Conservation (phyloP, 176 grass and related monocot species). For the Microstegium vimineum region DNA sequence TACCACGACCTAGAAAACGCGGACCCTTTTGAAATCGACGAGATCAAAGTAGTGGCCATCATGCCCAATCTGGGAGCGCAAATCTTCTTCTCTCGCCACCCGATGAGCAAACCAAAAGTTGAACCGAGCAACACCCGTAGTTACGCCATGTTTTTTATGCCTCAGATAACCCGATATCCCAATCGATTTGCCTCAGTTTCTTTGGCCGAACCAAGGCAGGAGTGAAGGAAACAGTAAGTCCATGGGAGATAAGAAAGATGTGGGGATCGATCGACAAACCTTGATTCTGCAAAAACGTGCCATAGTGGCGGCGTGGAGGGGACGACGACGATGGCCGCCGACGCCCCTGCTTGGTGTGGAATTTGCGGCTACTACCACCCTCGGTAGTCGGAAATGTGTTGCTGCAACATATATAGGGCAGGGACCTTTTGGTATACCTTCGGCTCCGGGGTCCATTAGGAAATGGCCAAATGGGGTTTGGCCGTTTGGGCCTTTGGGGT, state of each 20-base stretch:
- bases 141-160: neutral
- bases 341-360: too few relatives aligned
- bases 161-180: neutral
- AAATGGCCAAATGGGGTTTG: too few relatives aligned
- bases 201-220: too few relatives aligned
- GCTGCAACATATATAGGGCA: too few relatives aligned
- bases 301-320: neutral
- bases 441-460: too few relatives aligned
- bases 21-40: neutral
- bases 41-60: neutral
- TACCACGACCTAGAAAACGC: neutral
- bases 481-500: too few relatives aligned
- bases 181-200: neutral
- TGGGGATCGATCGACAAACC: neutral
- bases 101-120: neutral
- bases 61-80: neutral
- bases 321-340: too few relatives aligned
- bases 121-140: neutral
- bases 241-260: too few relatives aligned
- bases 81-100: slow-evolving; percentile 1
- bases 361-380: too few relatives aligned
- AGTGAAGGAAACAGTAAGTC: neutral
- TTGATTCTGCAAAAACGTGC: neutral
- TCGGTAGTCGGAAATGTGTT: too few relatives aligned
- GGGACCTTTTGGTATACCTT: too few relatives aligned